A percentile compares a stretch with the other conserved stretches of the same genome.
Evolutionary conservation across 345 rosid species (phyloP).

Genomic region (Geranium brycei): DNA sequence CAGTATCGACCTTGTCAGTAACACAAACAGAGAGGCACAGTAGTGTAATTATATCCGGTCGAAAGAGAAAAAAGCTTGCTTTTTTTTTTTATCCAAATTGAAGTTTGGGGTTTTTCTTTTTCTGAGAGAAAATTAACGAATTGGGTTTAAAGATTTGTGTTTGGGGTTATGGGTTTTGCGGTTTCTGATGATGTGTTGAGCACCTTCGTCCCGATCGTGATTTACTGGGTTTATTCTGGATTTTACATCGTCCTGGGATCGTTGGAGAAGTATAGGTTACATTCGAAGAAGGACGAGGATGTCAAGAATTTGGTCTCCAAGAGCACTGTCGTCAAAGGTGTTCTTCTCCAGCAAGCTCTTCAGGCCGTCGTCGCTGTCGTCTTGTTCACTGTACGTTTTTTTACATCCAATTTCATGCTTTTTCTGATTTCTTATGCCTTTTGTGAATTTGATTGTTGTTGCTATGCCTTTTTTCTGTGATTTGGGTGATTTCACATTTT

Average conservation of each 20-base stretch:
- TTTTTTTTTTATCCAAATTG: neutral
- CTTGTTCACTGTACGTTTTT: constrained; percentile 45
- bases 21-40: too few species aligned
- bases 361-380: constrained; percentile 72
- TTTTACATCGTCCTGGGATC: constrained; percentile 38
- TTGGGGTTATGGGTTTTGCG: constrained; percentile 35
- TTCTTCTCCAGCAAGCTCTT: constrained; percentile 64
- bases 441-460: neutral
- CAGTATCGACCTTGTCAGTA: too few species aligned
- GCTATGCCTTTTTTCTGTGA: constrained; percentile 2
- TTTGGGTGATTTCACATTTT: too few species aligned
- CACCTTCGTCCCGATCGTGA: constrained; percentile 57
- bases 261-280: constrained; percentile 61
- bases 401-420: too few species aligned
- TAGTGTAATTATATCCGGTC: too few species aligned
- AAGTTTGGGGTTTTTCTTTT: neutral
- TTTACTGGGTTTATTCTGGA: constrained; percentile 82
- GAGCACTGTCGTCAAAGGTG: constrained; percentile 58
- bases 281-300: constrained; percentile 67
- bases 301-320: constrained; percentile 73
- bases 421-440: neutral
- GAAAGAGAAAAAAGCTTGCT: neutral
- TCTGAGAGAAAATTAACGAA: neutral
- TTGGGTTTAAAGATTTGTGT: neutral
- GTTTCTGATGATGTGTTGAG: constrained; percentile 68